Base-by-base conservation (phyloP, 208 protist species). In the Strigomonas culicis region DNA sequence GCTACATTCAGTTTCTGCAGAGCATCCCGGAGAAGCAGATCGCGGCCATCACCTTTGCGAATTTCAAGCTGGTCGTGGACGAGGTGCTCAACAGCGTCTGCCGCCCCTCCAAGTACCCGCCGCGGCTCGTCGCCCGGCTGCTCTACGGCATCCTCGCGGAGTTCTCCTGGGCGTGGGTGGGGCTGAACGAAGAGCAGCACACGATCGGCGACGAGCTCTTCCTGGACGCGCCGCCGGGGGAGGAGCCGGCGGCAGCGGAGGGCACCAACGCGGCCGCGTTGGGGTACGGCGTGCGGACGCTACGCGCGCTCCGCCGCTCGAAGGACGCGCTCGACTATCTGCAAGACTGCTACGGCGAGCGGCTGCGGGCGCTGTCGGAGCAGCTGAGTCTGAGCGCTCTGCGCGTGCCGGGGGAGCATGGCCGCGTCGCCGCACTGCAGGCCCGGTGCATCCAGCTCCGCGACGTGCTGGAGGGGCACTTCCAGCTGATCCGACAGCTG, bases 1-100 rank as follows among this genome's bases (percentile, higher is more conserved):
- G 90, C 47, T 93, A 90, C 72, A 74, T 93, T 49, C 47, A 52
- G 28, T 83, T 84, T 56, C 72, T 93, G 24, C 71, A 75, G 53
- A 75, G 64, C 31, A 84, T 93, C 17, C 85, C 85, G 0, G 79
- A 84, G 67, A 73, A 80, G 59, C 58, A 78, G 39, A 65, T 88
- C 32, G 43, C 41, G 13, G 73, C 86, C 32, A 61, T 60, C 28
- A 51, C 67, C 21, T 65, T 69, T 39, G 64, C 63, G 11, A 63
- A 59, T 19, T 65, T 81, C 21, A 69, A 63, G 47, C 27, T 15
- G 15, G 63, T 81, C 1, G 70, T 71, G 22, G 74, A 75, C 17
- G 73, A 81, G 21, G 55, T 93, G 19, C 50, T 93, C 57, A 34
- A 30, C 7, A 78, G 72, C 4, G 73, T 79, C 15, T 77, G 72